Conservation (phyloP, 1,284 basidiomycete species). For the Malassezia psittaci region DNA sequence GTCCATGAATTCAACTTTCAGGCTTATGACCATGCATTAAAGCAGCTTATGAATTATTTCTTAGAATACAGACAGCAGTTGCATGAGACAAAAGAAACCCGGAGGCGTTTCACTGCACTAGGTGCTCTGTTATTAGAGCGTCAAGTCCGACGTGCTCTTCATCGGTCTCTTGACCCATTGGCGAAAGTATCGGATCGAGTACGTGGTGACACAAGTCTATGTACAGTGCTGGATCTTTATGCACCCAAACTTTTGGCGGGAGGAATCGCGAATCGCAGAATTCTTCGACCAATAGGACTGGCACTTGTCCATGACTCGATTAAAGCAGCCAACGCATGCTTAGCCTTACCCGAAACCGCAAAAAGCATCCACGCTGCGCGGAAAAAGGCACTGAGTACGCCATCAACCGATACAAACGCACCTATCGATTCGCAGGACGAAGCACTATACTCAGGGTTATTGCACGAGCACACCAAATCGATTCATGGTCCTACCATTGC, state of each 20-base stretch:
- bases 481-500: neutral
- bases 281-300: slow-evolving; percentile 9
- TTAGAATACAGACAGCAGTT: slow-evolving; percentile 38
- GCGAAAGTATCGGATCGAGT: slow-evolving; percentile 16
- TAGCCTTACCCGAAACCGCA: neutral
- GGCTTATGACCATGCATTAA: slow-evolving; percentile 29
- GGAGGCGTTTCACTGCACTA: neutral
- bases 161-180: slow-evolving; percentile 16
- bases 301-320: slow-evolving; percentile 11
- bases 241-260: slow-evolving; percentile 30
- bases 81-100: slow-evolving; percentile 19
- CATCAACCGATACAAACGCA: neutral
- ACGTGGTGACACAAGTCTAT: slow-evolving; percentile 21
- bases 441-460: too few species aligned
- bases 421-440: neutral
- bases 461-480: neutral
- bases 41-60: slow-evolving; percentile 33
- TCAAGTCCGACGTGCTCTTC: slow-evolving; percentile 20
- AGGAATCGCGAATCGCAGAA: slow-evolving; percentile 7
- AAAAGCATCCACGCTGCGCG: neutral
- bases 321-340: slow-evolving; percentile 7
- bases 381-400: neutral
- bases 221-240: slow-evolving; percentile 32
- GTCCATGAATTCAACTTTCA: slow-evolving; percentile 16
- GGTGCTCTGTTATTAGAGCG: slow-evolving; percentile 9